Evolutionary conservation across 73 alveolate genomes (phyloP).

Genomic region (Uronychia setigera): DNA sequence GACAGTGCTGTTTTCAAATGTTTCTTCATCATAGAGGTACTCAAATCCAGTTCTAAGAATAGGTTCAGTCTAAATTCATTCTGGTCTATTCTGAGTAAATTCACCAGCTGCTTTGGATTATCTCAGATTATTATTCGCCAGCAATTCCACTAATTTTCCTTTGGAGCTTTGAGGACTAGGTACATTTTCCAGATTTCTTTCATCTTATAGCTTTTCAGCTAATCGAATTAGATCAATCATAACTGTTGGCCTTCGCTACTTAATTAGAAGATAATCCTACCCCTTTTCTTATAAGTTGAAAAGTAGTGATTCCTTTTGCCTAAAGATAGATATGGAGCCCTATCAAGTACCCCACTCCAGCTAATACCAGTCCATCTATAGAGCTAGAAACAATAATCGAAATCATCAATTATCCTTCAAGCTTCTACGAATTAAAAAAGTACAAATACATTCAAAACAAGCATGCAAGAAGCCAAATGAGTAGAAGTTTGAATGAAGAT

Average conservation of each 20-base stretch:
- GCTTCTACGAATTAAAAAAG: background rate
- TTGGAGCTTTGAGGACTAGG: background rate
- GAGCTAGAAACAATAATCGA: background rate
- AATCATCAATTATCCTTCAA: background rate
- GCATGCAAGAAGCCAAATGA: no score
- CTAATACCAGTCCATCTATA: background rate
- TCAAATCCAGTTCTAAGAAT: no score
- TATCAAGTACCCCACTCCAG: background rate
- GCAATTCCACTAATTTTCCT: no score
- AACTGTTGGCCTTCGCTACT: background rate
- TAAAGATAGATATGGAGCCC: background rate
- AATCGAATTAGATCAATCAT: background rate
- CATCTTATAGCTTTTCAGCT: background rate
- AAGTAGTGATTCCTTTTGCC: background rate
- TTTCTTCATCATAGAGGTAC: background rate
- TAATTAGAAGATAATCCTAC: background rate
- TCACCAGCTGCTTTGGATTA: background rate
- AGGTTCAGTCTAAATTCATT: background rate
- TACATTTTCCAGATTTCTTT: background rate
- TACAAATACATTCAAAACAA: background rate
- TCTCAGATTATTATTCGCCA: background rate
- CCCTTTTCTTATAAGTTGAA: background rate
- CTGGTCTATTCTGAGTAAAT: background rate
- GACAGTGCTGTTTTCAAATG: background rate
- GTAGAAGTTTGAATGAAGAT: background rate